phyloP scores from a whole-genome alignment of 805 yeast genomes.

The Yamadazyma paraphyllophila region DNA sequence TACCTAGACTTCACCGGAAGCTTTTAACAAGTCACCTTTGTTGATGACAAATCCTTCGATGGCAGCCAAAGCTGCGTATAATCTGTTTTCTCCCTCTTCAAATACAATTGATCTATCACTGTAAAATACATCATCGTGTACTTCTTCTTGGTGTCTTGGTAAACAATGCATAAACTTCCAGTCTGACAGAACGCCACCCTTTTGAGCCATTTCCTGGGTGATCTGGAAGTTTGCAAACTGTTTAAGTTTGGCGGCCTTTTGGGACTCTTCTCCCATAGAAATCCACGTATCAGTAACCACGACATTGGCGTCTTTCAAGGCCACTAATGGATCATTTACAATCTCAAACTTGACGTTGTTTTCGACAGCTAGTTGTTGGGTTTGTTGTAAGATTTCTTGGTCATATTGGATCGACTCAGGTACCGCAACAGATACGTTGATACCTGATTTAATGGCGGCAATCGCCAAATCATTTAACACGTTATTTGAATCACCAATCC shows the following conservation, averaged over 20 bases:
- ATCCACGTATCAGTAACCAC: constrained; percentile 96
- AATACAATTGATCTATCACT: constrained; percentile 78
- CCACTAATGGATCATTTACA: constrained; percentile 71
- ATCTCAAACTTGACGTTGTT: constrained; percentile 47
- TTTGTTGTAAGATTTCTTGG: constrained; percentile 49
- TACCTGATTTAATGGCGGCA: constrained; percentile 83
- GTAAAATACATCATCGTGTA: constrained; percentile 89
- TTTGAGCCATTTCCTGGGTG: constrained; percentile 56
- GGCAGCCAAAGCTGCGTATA: constrained; percentile 94
- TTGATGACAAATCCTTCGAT: constrained; percentile 86
- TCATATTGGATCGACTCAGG: constrained; percentile 74
- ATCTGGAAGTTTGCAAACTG: constrained; percentile 90
- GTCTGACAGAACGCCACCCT: constrained; percentile 55
- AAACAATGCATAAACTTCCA: constrained; percentile 98
- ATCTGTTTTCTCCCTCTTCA: constrained; percentile 92
- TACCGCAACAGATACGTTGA: constrained; percentile 78
- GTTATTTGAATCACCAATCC: constrained; percentile 97
- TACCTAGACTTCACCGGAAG: constrained; percentile 11
- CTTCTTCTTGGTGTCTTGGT: constrained; percentile 95
- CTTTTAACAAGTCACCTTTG: constrained; percentile 57
- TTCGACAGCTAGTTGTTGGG: constrained; percentile 49
- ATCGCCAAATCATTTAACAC: constrained; percentile 91
- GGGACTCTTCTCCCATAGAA: constrained; percentile 95
- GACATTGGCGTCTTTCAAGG: constrained; percentile 72
- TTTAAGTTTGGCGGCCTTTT: constrained; percentile 64